Base-by-base conservation (phyloP, 805 yeast species). In the Saccharomycopsis sp. region DNA sequence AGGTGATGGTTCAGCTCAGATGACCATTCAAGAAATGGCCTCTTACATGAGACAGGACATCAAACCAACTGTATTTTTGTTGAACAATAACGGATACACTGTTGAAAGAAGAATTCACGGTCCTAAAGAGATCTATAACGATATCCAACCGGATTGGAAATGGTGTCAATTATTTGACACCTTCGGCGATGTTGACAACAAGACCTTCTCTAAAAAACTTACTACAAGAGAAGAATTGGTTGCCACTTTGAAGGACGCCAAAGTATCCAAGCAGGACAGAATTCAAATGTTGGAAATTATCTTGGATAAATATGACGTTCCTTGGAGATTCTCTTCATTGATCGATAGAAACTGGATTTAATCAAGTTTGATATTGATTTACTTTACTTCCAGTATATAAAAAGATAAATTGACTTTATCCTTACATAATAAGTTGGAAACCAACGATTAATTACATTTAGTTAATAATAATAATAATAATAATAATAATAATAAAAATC, bases 1-100 rank as follows among this genome's bases (percentile, higher is more conserved):
- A 75, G 97, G 97, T 58, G 97, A 92, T 70, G 97, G 97, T 1
- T 85, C 96, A 1, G 93, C 97, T 1, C 96, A 89, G 74, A 88
- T 92, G 96, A 90, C 97, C 2, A 77, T 87, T 57, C 97, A 92
- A 76, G 97, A 92, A 68, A 71, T 85, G 54, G 81, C 89, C 0
- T 78, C 89, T 1, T 82, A 80, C 67, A 70, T 87, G 47, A 79
- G 89, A 62, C 74, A 79, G 62, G 75, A 77, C 19, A 75, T 86
- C 49, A 80, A 80, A 42, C 89, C 96, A 22, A 81, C 86, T 49
- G 78, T 92, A 25, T 80, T 91, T 64, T 71, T 92, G 56, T 74
- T 90, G 72, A 92, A 92, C 73, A 92, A 92, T 72, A 79, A 80
- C 58, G 97, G 97, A 1, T 92, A 92, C 73, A 86, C 97, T 0